Percentiles rank a stretch among this genome's conserved stretches.
Evolutionary conservation across 73 alveolate genomes (phyloP).

Genomic region (Paramecium caudatum): DNA sequence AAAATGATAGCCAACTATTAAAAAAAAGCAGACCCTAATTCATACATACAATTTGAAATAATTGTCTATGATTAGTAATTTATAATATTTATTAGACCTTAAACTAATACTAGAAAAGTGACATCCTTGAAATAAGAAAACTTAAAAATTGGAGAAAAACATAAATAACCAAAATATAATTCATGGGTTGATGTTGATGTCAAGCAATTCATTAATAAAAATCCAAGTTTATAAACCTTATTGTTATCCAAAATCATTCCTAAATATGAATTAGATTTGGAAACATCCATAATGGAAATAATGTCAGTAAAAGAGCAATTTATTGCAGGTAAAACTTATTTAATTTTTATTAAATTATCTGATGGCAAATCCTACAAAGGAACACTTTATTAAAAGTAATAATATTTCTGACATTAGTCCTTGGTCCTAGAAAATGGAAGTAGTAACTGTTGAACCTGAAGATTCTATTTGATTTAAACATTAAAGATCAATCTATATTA

Average conservation of each 20-base stretch:
- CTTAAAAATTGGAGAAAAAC: not conserved
- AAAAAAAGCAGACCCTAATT: conserved; percentile 25
- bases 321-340: conserved; percentile 27
- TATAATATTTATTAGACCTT: not conserved
- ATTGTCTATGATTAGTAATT: conserved; percentile 1
- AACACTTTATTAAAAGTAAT: conserved; percentile 16
- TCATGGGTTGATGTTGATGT: conserved; percentile 15
- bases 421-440: conserved; percentile 38
- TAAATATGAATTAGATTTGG: not conserved
- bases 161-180: not conserved
- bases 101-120: conserved; percentile 16
- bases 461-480: too few species aligned
- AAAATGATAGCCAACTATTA: conserved; percentile 12
- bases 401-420: not conserved
- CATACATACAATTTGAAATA: not conserved
- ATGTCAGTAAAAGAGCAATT: not conserved
- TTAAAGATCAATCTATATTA: too few species aligned
- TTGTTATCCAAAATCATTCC: not conserved
- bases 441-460: conserved; percentile 12
- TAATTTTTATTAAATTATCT: conserved; percentile 4
- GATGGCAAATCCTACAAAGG: conserved; percentile 27
- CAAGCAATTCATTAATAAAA: not conserved
- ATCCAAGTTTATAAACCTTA: not conserved
- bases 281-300: not conserved
- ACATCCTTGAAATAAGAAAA: not conserved